These are phyloP conservation scores for Spergularia bocconei DNA, from an alignment of 148 eudicot genomes.

Conservation along the genomic window DNA sequence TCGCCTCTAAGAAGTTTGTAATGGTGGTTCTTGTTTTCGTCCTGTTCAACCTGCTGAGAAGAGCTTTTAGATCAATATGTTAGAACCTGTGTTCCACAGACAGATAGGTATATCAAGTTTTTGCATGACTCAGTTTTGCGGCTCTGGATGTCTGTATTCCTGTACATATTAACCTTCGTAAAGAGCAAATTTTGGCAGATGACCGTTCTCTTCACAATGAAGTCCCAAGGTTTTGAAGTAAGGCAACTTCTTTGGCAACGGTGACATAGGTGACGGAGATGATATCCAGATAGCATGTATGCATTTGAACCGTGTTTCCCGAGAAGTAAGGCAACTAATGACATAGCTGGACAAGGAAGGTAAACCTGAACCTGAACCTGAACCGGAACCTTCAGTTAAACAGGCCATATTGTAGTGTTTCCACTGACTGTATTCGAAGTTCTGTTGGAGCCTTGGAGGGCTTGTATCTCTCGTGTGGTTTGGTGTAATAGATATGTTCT, in stretches of 20 bases:
- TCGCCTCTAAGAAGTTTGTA: conserved; percentile 81
- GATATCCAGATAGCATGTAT: not conserved
- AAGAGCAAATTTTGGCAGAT: conserved; percentile 15
- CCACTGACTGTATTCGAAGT: not conserved
- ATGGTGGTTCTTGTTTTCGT: conserved; percentile 39
- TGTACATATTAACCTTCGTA: conserved; percentile 23
- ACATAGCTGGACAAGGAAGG: not conserved
- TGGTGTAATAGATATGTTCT: not conserved
- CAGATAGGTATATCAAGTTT: conserved; percentile 9
- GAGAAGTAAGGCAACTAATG: too few relatives aligned
- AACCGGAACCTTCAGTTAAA: not conserved
- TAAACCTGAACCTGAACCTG: not conserved
- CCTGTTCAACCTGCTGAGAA: conserved; percentile 44
- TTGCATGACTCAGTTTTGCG: conserved; percentile 16
- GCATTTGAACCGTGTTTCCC: not conserved
- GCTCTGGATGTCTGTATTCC: conserved; percentile 12
- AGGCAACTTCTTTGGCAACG: too few relatives aligned
- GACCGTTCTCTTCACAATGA: not conserved
- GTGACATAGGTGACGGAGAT: too few relatives aligned
- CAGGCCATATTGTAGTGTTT: not conserved
- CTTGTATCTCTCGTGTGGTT: not conserved
- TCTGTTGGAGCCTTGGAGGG: too few relatives aligned
- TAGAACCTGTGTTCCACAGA: conserved; percentile 3
- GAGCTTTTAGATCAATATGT: conserved; percentile 39
- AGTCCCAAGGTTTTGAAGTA: too few relatives aligned